These are phyloP conservation scores for Chloris gayana DNA, from an alignment of 176 grass and related monocot genomes.

Conservation along the genomic window DNA sequence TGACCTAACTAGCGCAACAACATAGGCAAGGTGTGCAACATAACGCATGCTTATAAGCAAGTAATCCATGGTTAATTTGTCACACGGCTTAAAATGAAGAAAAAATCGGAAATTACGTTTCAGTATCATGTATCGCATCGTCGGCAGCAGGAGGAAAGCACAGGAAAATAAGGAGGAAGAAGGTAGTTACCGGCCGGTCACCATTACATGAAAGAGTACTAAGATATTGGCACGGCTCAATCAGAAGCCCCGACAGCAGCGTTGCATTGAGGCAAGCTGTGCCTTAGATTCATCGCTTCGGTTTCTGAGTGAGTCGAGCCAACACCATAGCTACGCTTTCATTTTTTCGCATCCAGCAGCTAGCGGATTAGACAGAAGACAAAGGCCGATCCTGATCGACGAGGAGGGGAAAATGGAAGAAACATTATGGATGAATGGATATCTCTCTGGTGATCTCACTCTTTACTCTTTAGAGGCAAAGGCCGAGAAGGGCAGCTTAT, in stretches of 20 bases:
- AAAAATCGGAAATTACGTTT: not conserved
- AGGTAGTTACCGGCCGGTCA: not conserved
- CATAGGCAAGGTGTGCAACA: not conserved
- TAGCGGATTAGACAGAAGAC: not conserved
- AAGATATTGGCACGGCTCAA: conserved; percentile 99
- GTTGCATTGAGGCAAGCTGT: not conserved
- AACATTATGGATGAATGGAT: not conserved
- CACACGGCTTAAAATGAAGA: not conserved
- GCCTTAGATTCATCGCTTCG: not conserved
- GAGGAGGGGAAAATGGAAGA: not conserved
- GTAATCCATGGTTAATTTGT: not conserved
- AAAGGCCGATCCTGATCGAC: not conserved
- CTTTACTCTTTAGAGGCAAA: not conserved
- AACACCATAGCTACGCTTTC: conserved; percentile 75
- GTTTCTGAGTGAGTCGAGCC: conserved; percentile 71
- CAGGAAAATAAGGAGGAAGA: not conserved
- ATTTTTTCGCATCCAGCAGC: conserved; percentile 14
- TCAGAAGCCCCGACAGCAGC: conserved; percentile 34
- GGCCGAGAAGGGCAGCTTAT: not conserved
- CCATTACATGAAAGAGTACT: conserved; percentile 76
- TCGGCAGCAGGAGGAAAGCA: not conserved
- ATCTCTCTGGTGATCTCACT: not conserved
- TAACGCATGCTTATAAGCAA: not conserved
- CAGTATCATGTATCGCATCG: not conserved
- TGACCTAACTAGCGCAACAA: not conserved